Evolutionary conservation across 2,329 filamentous ascomycete genomes (phyloP), one percentile per base, ranked within the genome.

Genomic region (Fusarium camptoceras): DNA sequence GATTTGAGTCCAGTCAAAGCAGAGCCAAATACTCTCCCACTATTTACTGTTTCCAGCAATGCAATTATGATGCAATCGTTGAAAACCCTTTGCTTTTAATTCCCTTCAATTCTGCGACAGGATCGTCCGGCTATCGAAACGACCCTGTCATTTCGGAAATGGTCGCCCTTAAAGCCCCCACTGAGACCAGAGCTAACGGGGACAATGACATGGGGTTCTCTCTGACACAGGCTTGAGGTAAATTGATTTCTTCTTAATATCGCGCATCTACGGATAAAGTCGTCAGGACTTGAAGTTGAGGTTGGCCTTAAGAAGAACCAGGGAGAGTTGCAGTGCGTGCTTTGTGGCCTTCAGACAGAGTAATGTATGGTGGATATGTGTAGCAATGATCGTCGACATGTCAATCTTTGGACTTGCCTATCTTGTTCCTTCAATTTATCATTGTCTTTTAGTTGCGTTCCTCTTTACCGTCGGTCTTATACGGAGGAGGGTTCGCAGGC

Each of bases 141-240:
- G 71, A 59, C 69, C 73, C 71, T 74, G 73, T 68, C 71, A 75
- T 75, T 74, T 75, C 61, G 58, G 56, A 59, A 71, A 54, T 66
- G 61, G 50, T 25, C 43, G 37, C 49, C 68, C 70, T 59, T 66
- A 44, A 53, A 47, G 22, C 50, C 59, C 66, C 30, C 31, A 37
- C 39, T 30, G 53, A 10, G 57, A 42, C 55, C 62, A 66, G 30
- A 61, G 34, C 41, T 47, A 57, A 34, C 55, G 44, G 20, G 53
- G 50, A 50, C 48, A 37, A 51, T 30, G 43, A 31, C n/a, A 39
- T 42, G 62, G 64, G 41, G 34, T n/a, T 37, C 42, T 41, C 22
- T 54, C 55, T 42, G 37, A 47, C 42, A 24, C 49, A 34, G 53
- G 41, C 37, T 65, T 22, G 46, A n/a, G 11, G 25, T 25, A 47